A percentile compares a stretch with the other conserved stretches of the same genome.
These are phyloP conservation scores for Elsinoe ampelina DNA, from an alignment of 2,329 filamentous ascomycete genomes.

Conservation along the genomic window DNA sequence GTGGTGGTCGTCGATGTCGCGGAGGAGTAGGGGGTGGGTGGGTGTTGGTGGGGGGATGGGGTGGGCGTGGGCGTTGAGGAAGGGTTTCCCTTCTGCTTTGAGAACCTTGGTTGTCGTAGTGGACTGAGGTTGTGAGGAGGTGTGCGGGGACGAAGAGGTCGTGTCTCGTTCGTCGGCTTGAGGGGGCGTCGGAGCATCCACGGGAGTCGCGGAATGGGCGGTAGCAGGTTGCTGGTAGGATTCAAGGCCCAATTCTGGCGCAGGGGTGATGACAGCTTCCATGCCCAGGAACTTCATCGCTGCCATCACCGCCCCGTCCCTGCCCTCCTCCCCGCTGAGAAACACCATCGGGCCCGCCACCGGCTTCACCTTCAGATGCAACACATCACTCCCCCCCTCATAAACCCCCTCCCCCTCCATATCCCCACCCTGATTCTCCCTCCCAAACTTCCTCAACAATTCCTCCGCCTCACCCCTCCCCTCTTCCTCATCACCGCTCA, in stretches of 20 bases:
- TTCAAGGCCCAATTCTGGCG: conserved; percentile 16
- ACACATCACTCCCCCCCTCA: conserved; percentile 72
- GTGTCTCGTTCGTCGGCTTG: too few species aligned
- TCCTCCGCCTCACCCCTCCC: conserved; percentile 38
- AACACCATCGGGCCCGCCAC: conserved; percentile 30
- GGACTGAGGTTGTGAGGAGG: too few species aligned
- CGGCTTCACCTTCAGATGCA: conserved; percentile 44
- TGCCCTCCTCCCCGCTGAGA: conserved; percentile 24
- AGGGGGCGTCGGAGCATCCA: too few species aligned
- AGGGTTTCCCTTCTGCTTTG: too few species aligned
- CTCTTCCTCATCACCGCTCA: conserved; percentile 60
- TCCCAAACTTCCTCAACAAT: conserved; percentile 71
- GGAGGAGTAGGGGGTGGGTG: conserved; percentile 23
- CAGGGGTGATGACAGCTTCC: conserved; percentile 8
- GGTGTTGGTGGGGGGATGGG: neutral
- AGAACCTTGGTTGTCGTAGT: too few species aligned
- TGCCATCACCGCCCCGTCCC: conserved; percentile 27
- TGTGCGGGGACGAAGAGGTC: too few species aligned
- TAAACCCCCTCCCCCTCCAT: conserved; percentile 72
- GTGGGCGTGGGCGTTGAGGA: too few species aligned
- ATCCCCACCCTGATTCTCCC: conserved; percentile 62
- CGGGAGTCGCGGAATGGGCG: too few species aligned
- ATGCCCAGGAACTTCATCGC: conserved; percentile 24
- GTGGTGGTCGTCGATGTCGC: conserved; percentile 28
- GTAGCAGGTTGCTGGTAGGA: neutral